A percentile compares a stretch with the other conserved stretches of the same genome.
Conservation (phyloP, 2,329 filamentous ascomycete species). For the Albifimbria verrucaria region DNA sequence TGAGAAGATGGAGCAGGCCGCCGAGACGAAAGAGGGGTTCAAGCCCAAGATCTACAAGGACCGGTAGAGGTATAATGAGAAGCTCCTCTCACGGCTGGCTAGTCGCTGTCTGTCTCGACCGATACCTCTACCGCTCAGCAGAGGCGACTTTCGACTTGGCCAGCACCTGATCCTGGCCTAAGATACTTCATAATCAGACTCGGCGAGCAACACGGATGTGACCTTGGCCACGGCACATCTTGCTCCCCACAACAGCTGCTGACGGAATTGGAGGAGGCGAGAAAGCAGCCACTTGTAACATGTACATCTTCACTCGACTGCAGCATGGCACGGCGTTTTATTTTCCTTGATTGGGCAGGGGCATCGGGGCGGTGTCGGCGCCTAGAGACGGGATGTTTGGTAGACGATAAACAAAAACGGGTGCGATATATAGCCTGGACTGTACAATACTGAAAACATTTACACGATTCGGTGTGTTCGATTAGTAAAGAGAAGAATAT, state of each 20-base stretch:
- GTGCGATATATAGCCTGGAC: conserved; percentile 24
- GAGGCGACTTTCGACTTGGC: no score
- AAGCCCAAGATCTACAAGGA: conserved; percentile 96
- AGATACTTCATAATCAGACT: no score
- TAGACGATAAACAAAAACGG: conserved; percentile 27
- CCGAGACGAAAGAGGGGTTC: conserved; percentile 80
- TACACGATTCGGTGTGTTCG: not conserved
- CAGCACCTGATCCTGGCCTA: no score
- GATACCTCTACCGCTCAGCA: not conserved
- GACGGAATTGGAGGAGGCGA: conserved; percentile 3
- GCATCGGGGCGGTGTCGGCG: conserved; percentile 23
- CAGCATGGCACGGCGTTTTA: conserved; percentile 51
- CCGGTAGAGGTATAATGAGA: conserved; percentile 43
- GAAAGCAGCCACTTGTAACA: conserved; percentile 26
- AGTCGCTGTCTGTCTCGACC: not conserved
- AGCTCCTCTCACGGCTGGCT: not conserved
- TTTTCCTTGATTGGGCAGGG: conserved; percentile 14
- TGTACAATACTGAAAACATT: conserved; percentile 19
- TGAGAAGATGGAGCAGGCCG: conserved; percentile 69
- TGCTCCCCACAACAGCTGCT: not conserved
- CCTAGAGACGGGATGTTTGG: conserved; percentile 21
- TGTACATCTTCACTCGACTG: conserved; percentile 53
- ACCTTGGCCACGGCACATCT: no score
- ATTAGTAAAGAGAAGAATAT: no score
- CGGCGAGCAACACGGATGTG: no score